These are phyloP conservation scores for Apiotrichum porosum DNA, from an alignment of 1,284 basidiomycete genomes.

Conservation along the genomic window DNA sequence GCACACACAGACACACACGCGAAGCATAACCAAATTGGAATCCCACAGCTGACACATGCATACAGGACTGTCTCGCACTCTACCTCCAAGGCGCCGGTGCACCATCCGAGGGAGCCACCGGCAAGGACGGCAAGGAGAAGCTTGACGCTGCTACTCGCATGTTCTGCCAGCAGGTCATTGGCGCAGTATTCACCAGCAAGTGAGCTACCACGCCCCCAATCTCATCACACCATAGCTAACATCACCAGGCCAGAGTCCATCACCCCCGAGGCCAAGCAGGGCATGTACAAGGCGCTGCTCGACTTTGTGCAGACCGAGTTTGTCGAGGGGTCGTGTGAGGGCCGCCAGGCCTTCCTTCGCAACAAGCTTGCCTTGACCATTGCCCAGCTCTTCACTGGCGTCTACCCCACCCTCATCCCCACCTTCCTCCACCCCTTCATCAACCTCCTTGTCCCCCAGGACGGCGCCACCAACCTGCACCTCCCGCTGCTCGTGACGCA, in stretches of 20 bases:
- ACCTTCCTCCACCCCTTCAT: conserved; percentile 50
- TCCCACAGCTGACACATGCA: background rate
- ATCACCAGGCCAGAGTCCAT: conserved; percentile 33
- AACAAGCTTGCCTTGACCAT: conserved; percentile 99
- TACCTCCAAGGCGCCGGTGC: conserved; percentile 50
- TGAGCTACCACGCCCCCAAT: conserved; percentile 13
- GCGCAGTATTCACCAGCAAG: conserved; percentile 43
- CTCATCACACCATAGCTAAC: background rate
- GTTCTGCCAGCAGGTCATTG: conserved; percentile 49
- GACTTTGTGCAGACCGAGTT: conserved; percentile 47
- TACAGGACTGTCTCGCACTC: conserved; percentile 46
- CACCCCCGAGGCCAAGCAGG: conserved; percentile 31
- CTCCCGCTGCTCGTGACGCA: conserved; percentile 71
- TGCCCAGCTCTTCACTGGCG: conserved; percentile 86
- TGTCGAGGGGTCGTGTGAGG: conserved; percentile 47
- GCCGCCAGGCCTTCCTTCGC: conserved; percentile 50
- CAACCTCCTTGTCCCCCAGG: conserved; percentile 38
- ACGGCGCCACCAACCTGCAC: conserved; percentile 59
- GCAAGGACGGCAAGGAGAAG: conserved; percentile 49
- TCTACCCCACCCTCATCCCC: conserved; percentile 48
- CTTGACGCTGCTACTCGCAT: conserved; percentile 44
- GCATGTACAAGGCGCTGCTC: conserved; percentile 46
- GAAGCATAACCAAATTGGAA: background rate
- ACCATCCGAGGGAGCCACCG: conserved; percentile 21
- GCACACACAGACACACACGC: background rate